Conservation (phyloP, 228 moss, liverwort and hornwort species). For the Sphagnum fallax region DNA sequence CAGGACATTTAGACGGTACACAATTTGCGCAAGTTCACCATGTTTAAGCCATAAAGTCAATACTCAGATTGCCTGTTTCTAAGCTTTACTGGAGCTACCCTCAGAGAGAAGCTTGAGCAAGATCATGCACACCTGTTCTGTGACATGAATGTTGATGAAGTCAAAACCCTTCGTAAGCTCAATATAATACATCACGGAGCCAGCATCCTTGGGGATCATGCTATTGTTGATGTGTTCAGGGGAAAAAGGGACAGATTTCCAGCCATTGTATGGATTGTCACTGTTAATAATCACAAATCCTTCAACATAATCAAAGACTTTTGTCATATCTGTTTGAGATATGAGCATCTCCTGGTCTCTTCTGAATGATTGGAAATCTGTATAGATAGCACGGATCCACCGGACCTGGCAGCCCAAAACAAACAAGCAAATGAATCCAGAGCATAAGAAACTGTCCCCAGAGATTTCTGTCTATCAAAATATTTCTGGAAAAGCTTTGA, state of each 20-base stretch:
- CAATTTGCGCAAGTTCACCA: too few species aligned
- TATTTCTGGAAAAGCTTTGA: too few species aligned
- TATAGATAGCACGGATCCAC: constrained; percentile 67
- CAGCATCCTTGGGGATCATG: constrained; percentile 26
- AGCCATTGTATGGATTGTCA: constrained; percentile 40
- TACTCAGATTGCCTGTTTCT: too few species aligned
- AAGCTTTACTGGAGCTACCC: too few species aligned
- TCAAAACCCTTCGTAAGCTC: constrained; percentile 50
- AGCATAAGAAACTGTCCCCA: too few species aligned
- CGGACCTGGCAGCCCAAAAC: constrained; percentile 28
- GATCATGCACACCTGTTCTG: constrained; percentile 15
- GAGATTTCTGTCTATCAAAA: too few species aligned
- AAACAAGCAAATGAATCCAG: not conserved
- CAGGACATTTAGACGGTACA: too few species aligned
- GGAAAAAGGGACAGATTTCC: constrained; percentile 68
- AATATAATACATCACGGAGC: constrained; percentile 51
- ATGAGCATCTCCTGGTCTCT: constrained; percentile 48
- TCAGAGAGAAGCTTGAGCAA: too few species aligned
- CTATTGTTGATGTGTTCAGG: constrained; percentile 39
- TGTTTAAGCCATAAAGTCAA: too few species aligned
- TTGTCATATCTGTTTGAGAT: constrained; percentile 17
- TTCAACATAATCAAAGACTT: constrained; percentile 71
- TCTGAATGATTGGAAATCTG: constrained; percentile 47
- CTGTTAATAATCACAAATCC: constrained; percentile 77
- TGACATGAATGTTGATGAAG: constrained; percentile 2